Evolutionary conservation across 2,329 filamentous ascomycete genomes (phyloP).

Genomic region (Aspergillus pseudonomiae): DNA sequence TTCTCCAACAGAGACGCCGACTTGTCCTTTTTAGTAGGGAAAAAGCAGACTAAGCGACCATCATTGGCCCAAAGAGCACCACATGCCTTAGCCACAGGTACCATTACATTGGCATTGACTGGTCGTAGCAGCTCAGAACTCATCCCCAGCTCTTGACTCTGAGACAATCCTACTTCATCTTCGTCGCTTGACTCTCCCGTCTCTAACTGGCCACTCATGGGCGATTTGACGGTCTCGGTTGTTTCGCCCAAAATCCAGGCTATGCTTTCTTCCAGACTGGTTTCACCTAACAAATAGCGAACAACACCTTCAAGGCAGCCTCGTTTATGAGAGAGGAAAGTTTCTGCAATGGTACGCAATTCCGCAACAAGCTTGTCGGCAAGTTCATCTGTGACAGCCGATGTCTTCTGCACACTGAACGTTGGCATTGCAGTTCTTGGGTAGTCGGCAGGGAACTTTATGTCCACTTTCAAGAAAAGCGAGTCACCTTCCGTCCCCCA

Average conservation of each 20-base stretch:
- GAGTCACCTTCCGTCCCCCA: constrained; percentile 58
- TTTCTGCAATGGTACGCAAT: constrained; percentile 58
- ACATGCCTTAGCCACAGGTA: constrained; percentile 63
- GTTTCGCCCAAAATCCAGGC: constrained; percentile 60
- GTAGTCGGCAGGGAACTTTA: constrained; percentile 62
- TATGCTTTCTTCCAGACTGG: constrained; percentile 60
- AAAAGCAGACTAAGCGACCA: constrained; percentile 62
- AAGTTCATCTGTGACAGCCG: constrained; percentile 56
- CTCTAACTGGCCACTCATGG: constrained; percentile 44
- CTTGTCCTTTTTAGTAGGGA: constrained; percentile 56
- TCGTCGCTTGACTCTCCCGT: constrained; percentile 86
- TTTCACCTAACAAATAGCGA: constrained; percentile 63
- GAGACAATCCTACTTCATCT: constrained; percentile 61
- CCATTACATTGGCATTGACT: constrained; percentile 64
- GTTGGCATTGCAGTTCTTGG: constrained; percentile 54
- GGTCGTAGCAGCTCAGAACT: constrained; percentile 57
- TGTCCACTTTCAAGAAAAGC: constrained; percentile 59
- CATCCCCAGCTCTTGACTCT: constrained; percentile 49
- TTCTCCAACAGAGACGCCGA: constrained; percentile 54
- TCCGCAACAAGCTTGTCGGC: constrained; percentile 54
- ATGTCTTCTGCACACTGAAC: constrained; percentile 61
- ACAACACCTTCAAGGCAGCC: constrained; percentile 65
- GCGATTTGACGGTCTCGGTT: constrained; percentile 50
- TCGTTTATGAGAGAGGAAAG: constrained; percentile 55
- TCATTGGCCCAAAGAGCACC: constrained; percentile 61